These are phyloP conservation scores for Danielozyma ontarioensis DNA, from an alignment of 805 yeast species.

Conservation along the genomic window DNA sequence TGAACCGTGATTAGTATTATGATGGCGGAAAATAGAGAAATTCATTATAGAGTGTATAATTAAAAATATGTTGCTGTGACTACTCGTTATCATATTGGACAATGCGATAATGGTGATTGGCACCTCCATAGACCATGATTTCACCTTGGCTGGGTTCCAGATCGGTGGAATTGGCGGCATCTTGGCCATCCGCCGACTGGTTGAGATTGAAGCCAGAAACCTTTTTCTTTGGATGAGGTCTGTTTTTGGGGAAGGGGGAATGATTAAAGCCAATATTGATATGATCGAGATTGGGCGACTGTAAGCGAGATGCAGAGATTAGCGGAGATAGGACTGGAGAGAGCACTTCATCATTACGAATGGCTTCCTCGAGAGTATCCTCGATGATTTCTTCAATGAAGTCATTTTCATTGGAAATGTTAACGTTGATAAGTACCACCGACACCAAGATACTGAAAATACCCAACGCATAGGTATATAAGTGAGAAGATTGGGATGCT, in stretches of 20 bases:
- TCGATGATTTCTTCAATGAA: conserved; percentile 43
- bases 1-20: conserved; percentile 43
- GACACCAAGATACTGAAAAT: conserved; percentile 43
- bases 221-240: conserved; percentile 3
- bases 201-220: conserved; percentile 13
- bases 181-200: conserved; percentile 3
- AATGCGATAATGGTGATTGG: conserved; percentile 9
- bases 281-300: not conserved
- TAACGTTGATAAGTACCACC: conserved; percentile 42
- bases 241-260: conserved; percentile 1
- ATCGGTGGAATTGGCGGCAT: conserved; percentile 2
- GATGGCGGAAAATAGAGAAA: not conserved
- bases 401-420: conserved; percentile 39
- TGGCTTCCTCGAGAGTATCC: conserved; percentile 44
- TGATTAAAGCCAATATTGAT: not conserved
- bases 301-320: conserved; percentile 12
- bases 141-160: conserved; percentile 1
- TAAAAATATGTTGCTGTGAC: too few relatives aligned
- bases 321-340: conserved; percentile 46
- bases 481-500: conserved; percentile 13
- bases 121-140: conserved; percentile 12
- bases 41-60: too few relatives aligned
- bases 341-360: conserved; percentile 39
- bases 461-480: conserved; percentile 39
- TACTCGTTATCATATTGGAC: too few relatives aligned